Evolutionary conservation across 345 rosid genomes (phyloP), one percentile per base, ranked within the genome.

Genomic region (Euphorbia pulcherrima): DNA sequence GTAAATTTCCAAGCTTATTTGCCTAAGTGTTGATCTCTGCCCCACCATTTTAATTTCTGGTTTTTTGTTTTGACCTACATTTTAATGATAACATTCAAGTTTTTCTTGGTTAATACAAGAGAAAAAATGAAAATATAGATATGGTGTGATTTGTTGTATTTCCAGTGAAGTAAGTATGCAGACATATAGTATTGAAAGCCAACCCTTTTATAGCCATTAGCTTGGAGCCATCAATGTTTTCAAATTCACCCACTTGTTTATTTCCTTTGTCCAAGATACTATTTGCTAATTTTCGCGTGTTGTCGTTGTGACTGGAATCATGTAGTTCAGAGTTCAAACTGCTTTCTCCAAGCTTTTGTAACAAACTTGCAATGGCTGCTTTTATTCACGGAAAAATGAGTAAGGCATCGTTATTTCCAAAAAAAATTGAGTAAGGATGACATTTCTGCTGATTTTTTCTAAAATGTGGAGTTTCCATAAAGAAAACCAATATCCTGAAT

Each of bases 351-450:
- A 39, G 65, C 11, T 62, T 46, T 62, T 18, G 44, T 40, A 3
- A 62, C 65, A n/a, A 44, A 62, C 44, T 40, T 20, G 20, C 47
- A 51, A 64, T 64, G 18, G 23, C 21, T 27, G 68, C 50, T 44
- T 44, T 12, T 44, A 18, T 44, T 44, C 47, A 41, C 47, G 2
- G 8, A 41, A 41, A 6, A 8, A 41, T 12, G 14, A 41, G 14
- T 7, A 41, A 12, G 47, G 12, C 8, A 6, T 33, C 11, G 12
- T 9, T 12, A 12, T 41, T n/a, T n/a, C n/a, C n/a, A n/a, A n/a
- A n/a, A n/a, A n/a, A n/a, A n/a, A n/a, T n/a, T n/a, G n/a, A n/a
- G n/a, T 6, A 12, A 41, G 13, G 12, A 9, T 41, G 47, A 41
- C 12, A 41, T 2, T 12, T 41, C 47, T 8, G 47, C 47, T 41